These are phyloP conservation scores for Musa schizocarpa DNA, from an alignment of 176 grass and related monocot genomes.

Conservation along the genomic window DNA sequence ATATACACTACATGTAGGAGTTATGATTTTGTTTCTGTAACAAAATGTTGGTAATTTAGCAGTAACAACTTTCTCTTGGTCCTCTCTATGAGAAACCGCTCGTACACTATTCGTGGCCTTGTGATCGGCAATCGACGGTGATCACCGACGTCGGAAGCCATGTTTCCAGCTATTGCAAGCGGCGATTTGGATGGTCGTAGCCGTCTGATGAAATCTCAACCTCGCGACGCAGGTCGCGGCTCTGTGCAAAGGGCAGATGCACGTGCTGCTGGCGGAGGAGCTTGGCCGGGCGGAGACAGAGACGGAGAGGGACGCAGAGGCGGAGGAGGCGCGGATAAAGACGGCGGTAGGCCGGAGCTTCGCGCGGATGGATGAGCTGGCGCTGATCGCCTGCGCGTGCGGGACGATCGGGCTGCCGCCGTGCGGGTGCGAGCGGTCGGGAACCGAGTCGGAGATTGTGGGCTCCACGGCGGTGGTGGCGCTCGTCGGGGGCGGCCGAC, in stretches of 20 bases:
- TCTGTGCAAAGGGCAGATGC: conserved; percentile 69
- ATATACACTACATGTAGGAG: too few species aligned
- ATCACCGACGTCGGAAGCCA: too few species aligned
- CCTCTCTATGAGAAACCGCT: too few species aligned
- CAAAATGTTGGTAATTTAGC: too few species aligned
- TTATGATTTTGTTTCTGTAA: too few species aligned
- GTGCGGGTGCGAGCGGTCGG: conserved; percentile 46
- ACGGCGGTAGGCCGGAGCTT: conserved; percentile 36
- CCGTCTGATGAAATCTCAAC: too few species aligned
- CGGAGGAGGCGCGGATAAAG: conserved; percentile 30
- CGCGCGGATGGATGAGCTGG: conserved; percentile 54
- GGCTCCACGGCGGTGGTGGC: conserved; percentile 83
- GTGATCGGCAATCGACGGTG: too few species aligned
- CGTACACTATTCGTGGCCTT: too few species aligned
- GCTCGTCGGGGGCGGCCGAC: conserved; percentile 30
- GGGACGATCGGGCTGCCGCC: conserved; percentile 26
- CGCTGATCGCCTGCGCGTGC: conserved; percentile 53
- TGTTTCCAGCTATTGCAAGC: too few species aligned
- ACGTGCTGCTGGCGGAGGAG: conserved; percentile 50
- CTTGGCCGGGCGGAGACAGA: conserved; percentile 5
- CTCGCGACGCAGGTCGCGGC: conserved; percentile 39
- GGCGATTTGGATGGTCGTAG: too few species aligned
- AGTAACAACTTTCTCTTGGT: too few species aligned
- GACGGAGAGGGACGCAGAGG: neutral
- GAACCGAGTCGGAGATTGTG: conserved; percentile 33